These are phyloP conservation scores for Phytopythium aichiense DNA, from an alignment of 352 stramenopile species.

Conservation along the genomic window DNA sequence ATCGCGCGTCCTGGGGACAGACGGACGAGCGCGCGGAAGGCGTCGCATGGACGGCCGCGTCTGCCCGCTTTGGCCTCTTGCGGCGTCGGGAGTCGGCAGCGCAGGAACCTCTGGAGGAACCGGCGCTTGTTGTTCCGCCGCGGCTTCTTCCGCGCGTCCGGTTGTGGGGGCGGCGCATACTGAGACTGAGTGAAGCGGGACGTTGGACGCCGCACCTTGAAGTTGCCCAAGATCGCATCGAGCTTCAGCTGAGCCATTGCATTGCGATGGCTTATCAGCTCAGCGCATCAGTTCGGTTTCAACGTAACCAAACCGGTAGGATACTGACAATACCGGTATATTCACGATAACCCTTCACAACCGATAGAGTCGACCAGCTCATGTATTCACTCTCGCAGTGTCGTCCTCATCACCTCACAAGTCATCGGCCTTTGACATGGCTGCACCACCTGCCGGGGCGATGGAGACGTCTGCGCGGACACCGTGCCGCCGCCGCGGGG, in stretches of 20 bases:
- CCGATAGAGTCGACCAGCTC: neutral
- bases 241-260: too few species aligned
- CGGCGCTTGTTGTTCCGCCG: slow-evolving; percentile 1
- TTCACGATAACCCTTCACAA: neutral
- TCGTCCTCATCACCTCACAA: neutral
- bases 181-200: neutral
- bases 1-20: too few species aligned
- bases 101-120: too few species aligned
- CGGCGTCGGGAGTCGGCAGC: too few species aligned
- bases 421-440: neutral
- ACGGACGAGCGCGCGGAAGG: too few species aligned
- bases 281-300: neutral
- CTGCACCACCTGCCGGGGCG: neutral
- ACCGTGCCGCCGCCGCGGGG: neutral
- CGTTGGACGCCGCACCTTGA: neutral
- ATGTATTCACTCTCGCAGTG: neutral
- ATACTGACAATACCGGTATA: neutral
- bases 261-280: too few species aligned
- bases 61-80: neutral
- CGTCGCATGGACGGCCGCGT: neutral
- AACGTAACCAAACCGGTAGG: neutral
- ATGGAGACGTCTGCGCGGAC: neutral
- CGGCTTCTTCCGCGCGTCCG: neutral
- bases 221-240: slow-evolving; percentile 1
- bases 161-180: neutral